Conservation (phyloP, 768 basidiomycete species). For the Naganishia friedmannii region DNA sequence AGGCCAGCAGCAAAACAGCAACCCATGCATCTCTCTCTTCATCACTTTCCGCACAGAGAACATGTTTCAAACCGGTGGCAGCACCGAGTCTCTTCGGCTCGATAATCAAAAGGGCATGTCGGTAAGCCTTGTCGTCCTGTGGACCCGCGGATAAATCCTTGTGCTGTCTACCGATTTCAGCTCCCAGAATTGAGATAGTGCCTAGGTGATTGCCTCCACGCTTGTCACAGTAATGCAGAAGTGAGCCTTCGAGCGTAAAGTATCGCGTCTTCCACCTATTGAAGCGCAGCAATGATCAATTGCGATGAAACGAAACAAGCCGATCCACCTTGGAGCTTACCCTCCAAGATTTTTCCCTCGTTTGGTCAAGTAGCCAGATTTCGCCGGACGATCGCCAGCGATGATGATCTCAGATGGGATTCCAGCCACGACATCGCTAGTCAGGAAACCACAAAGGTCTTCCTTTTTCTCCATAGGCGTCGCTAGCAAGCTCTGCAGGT, state of each 20-base stretch:
- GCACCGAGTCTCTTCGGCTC: constrained; percentile 54
- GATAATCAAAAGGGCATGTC: constrained; percentile 95
- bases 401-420: constrained; percentile 62
- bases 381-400: constrained; percentile 73
- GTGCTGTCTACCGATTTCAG: constrained; percentile 94
- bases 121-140: constrained; percentile 87
- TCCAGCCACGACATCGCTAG: constrained; percentile 77
- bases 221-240: constrained; percentile 92
- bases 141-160: constrained; percentile 56
- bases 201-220: constrained; percentile 89
- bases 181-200: constrained; percentile 82
- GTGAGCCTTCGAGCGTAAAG: constrained; percentile 86
- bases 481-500: constrained; percentile 76
- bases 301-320: not conserved
- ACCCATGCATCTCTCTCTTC: constrained; percentile 92
- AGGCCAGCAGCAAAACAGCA: constrained; percentile 83
- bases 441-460: constrained; percentile 87
- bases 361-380: constrained; percentile 94
- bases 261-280: constrained; percentile 81
- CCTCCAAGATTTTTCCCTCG: constrained; percentile 97
- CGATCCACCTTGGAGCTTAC: constrained; percentile 35
- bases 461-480: constrained; percentile 81
- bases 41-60: constrained; percentile 95
- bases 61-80: constrained; percentile 64
- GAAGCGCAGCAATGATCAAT: not conserved